Evolutionary conservation across 768 basidiomycete genomes (phyloP).

Genomic region (Collybia nuda): DNA sequence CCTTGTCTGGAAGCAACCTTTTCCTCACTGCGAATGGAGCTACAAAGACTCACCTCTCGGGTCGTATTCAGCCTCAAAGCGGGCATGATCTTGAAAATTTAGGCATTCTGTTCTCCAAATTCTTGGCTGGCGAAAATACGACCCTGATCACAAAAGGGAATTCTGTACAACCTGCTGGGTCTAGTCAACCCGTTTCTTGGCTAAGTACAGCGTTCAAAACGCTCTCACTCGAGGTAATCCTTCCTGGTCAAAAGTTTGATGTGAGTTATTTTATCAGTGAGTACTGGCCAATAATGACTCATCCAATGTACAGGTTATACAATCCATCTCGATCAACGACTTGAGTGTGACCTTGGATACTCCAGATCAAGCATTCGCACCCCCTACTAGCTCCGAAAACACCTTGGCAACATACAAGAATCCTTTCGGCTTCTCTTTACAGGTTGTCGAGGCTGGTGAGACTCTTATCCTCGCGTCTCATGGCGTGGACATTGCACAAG

Average conservation of each 20-base stretch:
- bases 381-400: slow-evolving; percentile 54
- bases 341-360: slow-evolving; percentile 52
- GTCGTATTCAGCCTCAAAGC: slow-evolving; percentile 62
- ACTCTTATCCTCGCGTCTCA: slow-evolving; percentile 49
- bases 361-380: slow-evolving; percentile 55
- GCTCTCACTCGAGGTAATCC: slow-evolving; percentile 55
- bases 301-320: slow-evolving; percentile 44
- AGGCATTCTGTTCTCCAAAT: slow-evolving; percentile 66
- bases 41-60: slow-evolving; percentile 54
- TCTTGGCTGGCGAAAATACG: slow-evolving; percentile 61
- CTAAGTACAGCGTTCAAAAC: slow-evolving; percentile 71
- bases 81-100: slow-evolving; percentile 52
- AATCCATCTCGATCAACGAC: slow-evolving; percentile 61
- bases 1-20: slow-evolving; percentile 49
- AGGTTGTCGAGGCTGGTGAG: slow-evolving; percentile 56
- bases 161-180: slow-evolving; percentile 58
- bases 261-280: slow-evolving; percentile 25
- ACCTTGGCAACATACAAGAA: slow-evolving; percentile 65
- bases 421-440: slow-evolving; percentile 75
- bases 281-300: not conserved
- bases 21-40: slow-evolving; percentile 47
- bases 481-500: slow-evolving; percentile 53
- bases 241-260: slow-evolving; percentile 60
- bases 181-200: slow-evolving; percentile 55
- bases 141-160: slow-evolving; percentile 59